Evolutionary conservation across 495 filamentous ascomycete genomes (phyloP), one percentile per base, ranked within the genome.

Genomic region (Lasiosphaeria miniovina): DNA sequence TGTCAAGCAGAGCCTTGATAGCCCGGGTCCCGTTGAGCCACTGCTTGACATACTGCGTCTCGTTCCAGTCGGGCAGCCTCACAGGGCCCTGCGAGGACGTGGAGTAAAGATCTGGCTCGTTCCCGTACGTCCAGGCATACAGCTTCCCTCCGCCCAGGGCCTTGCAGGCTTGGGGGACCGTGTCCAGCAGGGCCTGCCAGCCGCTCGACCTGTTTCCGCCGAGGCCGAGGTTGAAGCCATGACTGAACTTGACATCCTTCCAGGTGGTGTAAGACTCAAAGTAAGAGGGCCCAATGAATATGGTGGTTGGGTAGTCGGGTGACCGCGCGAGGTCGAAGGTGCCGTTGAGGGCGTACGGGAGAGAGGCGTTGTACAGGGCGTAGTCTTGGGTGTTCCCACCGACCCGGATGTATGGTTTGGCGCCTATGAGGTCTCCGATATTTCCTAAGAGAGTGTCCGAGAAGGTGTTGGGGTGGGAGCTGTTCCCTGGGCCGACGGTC

Each of bases 231-330:
- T 89, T 87, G 72, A 88, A 87, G 45, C 86, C 86, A 59, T 88
- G 84, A 11, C 75, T 76, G 70, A 81, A 89, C 56, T 80, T 81
- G 49, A 78, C 76, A 52, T 74, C 70, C 6, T 81, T 79, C 76
- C 76, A 87, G 3, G 85, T 85, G 14, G 55, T 60, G 66, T 88
- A 89, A 0, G 86, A 87, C 55, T 89, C 86, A 61, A 89, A 90
- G 66, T 74, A 89, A 2, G 81, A 79, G 0, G 80, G 81, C 0
- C 87, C 87, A 49, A 88, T 85, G 55, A 75, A 78, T 35, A 88
- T 72, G 6, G 78, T 84, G 8, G 78, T 81, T 6, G 86, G 86
- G 56, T 87, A 88, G 68, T 89, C 86, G 0, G 68, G 32, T 0
- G 84, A 85, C 10, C 77, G 72, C 0, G 64, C 64, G 0, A 74